A percentile compares a stretch with the other conserved stretches of the same genome.
phyloP scores from a whole-genome alignment of 2,329 filamentous ascomycete species.

The Aspergillus nomiae region DNA sequence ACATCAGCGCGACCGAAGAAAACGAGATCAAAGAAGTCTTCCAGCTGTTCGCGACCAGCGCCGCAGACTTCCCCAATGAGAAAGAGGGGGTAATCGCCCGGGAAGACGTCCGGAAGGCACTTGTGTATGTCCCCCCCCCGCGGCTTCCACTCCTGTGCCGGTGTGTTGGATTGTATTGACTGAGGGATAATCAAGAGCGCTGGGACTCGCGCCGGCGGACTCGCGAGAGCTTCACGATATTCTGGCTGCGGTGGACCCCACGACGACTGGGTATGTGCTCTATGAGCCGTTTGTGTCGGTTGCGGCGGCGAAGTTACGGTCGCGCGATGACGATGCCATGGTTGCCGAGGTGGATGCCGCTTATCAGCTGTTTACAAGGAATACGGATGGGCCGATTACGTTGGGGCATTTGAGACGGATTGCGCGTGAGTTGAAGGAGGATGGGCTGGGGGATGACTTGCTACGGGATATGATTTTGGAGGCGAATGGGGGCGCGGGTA shows the following conservation, averaged over 20 bases:
- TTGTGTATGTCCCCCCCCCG: constrained; percentile 60
- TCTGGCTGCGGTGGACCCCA: constrained; percentile 78
- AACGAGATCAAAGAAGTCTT: constrained; percentile 90
- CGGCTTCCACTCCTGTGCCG: background rate
- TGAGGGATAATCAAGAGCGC: constrained; percentile 60
- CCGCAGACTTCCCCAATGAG: constrained; percentile 67
- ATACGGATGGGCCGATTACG: constrained; percentile 66
- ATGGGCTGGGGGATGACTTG: constrained; percentile 72
- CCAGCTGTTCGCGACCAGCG: constrained; percentile 66
- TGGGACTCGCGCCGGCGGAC: constrained; percentile 70
- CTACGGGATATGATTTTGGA: constrained; percentile 93
- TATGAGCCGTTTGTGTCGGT: constrained; percentile 85
- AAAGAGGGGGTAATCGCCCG: constrained; percentile 71
- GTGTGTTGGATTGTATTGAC: background rate
- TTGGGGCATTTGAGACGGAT: constrained; percentile 76
- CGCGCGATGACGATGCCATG: constrained; percentile 53
- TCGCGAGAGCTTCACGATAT: constrained; percentile 74
- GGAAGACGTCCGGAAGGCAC: constrained; percentile 68
- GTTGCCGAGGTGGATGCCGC: constrained; percentile 78
- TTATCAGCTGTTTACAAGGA: constrained; percentile 74
- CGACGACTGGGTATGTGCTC: constrained; percentile 72
- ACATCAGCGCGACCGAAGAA: constrained; percentile 81
- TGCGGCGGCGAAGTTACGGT: constrained; percentile 81
- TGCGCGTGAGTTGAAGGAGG: constrained; percentile 79
- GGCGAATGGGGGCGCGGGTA: constrained; percentile 79